These are phyloP conservation scores for Myriosclerotinia curreyana DNA, from an alignment of 2,329 filamentous ascomycete genomes.

Conservation along the genomic window DNA sequence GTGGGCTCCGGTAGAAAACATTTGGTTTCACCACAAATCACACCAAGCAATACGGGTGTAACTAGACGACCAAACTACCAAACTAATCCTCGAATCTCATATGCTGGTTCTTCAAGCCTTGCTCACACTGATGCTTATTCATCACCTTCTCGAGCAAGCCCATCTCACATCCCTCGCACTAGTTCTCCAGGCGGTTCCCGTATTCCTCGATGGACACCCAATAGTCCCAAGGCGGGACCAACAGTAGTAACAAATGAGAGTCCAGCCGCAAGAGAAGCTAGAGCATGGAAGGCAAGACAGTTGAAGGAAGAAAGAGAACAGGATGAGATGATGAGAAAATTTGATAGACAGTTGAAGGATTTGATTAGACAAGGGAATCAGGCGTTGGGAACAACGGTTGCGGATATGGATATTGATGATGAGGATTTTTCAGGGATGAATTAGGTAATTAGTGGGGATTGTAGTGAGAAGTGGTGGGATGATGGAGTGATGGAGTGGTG, in stretches of 20 bases:
- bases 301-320: conserved; percentile 72
- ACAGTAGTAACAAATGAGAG: conserved; percentile 27
- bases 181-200: conserved; percentile 53
- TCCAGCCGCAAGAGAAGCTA: conserved; percentile 60
- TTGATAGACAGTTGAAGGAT: conserved; percentile 75
- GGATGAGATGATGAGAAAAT: conserved; percentile 73
- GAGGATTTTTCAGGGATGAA: background rate
- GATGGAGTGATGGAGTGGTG: too few relatives aligned
- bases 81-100: background rate
- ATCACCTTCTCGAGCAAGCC: conserved; percentile 47
- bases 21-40: background rate
- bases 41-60: conserved; percentile 5
- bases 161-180: conserved; percentile 43
- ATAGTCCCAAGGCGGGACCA: conserved; percentile 17
- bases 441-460: background rate
- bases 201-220: conserved; percentile 43
- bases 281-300: conserved; percentile 68
- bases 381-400: conserved; percentile 67
- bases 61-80: conserved; percentile 3
- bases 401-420: conserved; percentile 35
- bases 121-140: conserved; percentile 41
- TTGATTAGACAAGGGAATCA: conserved; percentile 89
- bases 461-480: too few relatives aligned
- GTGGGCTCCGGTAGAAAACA: conserved; percentile 24
- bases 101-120: background rate